Conservation (phyloP, 2,329 filamentous ascomycete species). For the Teratosphaeria epicoccoides region DNA sequence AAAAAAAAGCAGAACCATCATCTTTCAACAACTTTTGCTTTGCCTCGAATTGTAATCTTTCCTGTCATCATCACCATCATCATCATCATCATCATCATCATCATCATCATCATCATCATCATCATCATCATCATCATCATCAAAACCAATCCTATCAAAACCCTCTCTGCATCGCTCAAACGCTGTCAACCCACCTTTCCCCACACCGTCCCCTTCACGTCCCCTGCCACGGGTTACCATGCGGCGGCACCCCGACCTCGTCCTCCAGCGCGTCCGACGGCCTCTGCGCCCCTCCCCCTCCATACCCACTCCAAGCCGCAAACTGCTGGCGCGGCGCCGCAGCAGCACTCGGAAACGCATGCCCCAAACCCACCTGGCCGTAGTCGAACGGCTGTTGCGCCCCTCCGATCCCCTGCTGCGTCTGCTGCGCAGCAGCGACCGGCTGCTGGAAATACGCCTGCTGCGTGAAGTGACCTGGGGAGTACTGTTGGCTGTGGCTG, state of each 20-base stretch:
- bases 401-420: no score
- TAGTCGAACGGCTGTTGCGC: slow-evolving; percentile 11
- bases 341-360: slow-evolving; percentile 7
- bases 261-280: slow-evolving; percentile 19
- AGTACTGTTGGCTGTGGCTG: slow-evolving; percentile 8
- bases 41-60: no score
- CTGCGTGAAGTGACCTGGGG: slow-evolving; percentile 1
- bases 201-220: not conserved
- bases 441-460: slow-evolving; percentile 4
- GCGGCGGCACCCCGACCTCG: slow-evolving; percentile 6
- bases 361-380: slow-evolving; percentile 2
- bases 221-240: not conserved
- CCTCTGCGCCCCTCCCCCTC: slow-evolving; percentile 6
- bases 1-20: no score
- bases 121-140: no score
- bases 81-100: no score
- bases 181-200: not conserved
- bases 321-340: slow-evolving; percentile 18
- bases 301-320: slow-evolving; percentile 22
- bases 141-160: no score
- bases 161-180: no score
- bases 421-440: no score
- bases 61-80: no score
- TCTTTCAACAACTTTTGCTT: no score
- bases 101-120: no score